A percentile compares a stretch with the other conserved stretches of the same genome.
Evolutionary conservation across 169 alveolate genomes (phyloP).

Genomic region (Plasmodium gonderi): DNA sequence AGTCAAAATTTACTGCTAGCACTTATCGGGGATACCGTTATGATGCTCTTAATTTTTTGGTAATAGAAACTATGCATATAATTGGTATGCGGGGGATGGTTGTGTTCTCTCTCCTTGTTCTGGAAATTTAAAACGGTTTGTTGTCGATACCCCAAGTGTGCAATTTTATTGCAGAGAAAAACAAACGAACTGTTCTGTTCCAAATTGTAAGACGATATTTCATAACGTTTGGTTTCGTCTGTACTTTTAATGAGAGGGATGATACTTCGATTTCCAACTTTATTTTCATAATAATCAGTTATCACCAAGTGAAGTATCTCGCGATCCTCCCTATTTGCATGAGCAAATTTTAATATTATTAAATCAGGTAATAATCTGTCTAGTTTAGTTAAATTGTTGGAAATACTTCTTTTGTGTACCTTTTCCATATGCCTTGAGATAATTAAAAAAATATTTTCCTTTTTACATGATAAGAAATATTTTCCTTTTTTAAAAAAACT

Average conservation of each 20-base stretch:
- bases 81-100: neutral
- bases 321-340: neutral
- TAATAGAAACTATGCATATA: conserved; percentile 2
- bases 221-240: neutral
- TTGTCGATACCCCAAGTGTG: neutral
- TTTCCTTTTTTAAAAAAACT: neutral
- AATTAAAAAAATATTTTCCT: conserved; percentile 21
- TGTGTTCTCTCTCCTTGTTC: neutral
- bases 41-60: conserved; percentile 6
- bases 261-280: neutral
- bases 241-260: neutral
- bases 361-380: neutral
- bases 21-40: neutral
- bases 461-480: neutral
- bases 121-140: neutral
- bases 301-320: neutral
- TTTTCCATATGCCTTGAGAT: neutral
- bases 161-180: conserved; percentile 13
- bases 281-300: neutral
- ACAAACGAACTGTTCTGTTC: neutral
- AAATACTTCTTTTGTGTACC: neutral
- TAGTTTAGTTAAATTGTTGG: neutral
- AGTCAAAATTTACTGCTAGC: neutral
- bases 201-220: neutral
- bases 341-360: neutral